Conservation (phyloP, 768 basidiomycete species). For the Phanerodontia chrysosporium region DNA sequence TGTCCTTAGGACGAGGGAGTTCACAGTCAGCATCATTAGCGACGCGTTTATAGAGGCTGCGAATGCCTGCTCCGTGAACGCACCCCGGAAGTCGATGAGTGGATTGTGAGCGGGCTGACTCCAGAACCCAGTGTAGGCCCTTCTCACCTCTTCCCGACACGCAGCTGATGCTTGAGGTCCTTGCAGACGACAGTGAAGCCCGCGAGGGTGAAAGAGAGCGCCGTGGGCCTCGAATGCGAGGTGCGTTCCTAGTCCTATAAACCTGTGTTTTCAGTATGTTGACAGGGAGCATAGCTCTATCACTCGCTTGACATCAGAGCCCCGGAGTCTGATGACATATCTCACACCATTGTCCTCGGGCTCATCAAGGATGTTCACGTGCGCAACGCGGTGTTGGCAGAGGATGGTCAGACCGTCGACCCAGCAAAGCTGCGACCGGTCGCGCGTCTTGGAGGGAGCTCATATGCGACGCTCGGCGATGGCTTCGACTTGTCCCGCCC, state of each 20-base stretch:
- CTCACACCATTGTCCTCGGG: conserved; percentile 1
- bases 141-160: background rate
- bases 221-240: conserved; percentile 58
- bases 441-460: conserved; percentile 51
- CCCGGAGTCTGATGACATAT: background rate
- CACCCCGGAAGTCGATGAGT: conserved; percentile 53
- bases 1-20: conserved; percentile 59
- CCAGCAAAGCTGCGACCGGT: conserved; percentile 45
- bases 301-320: conserved; percentile 1
- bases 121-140: conserved; percentile 48
- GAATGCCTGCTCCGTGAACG: conserved; percentile 50
- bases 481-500: conserved; percentile 44
- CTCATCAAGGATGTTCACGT: conserved; percentile 47
- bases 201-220: conserved; percentile 52
- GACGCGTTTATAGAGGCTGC: conserved; percentile 59
- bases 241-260: no score
- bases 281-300: background rate
- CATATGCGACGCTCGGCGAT: conserved; percentile 46
- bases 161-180: background rate
- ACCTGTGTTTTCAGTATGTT: no score
- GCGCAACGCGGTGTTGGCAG: conserved; percentile 41
- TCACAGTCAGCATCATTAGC: conserved; percentile 70
- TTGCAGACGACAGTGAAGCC: conserved; percentile 38
- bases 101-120: conserved; percentile 58
- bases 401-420: conserved; percentile 40